Percentiles rank a stretch among this genome's conserved stretches.
These are phyloP conservation scores for Naematelia encephala DNA, from an alignment of 768 basidiomycete genomes.

Conservation along the genomic window DNA sequence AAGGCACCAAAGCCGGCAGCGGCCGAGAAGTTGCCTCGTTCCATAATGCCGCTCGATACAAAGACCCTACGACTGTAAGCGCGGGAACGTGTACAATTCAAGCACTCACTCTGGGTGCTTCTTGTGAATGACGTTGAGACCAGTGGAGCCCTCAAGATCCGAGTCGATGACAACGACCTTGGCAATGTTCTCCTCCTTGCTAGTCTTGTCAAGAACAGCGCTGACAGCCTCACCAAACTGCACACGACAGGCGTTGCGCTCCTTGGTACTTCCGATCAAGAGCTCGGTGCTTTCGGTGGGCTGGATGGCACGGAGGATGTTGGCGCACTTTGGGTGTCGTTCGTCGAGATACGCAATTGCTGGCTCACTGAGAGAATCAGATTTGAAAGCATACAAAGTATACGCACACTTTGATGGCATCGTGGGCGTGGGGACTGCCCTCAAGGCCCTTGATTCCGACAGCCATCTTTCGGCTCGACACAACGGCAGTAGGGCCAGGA, in stretches of 20 bases:
- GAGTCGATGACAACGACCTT: slow-evolving; percentile 87
- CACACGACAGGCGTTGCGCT: slow-evolving; percentile 74
- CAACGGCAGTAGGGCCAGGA: slow-evolving; percentile 76
- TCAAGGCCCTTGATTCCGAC: slow-evolving; percentile 70
- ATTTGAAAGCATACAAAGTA: neutral
- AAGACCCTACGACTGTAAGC: slow-evolving; percentile 17
- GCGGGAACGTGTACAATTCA: slow-evolving; percentile 66
- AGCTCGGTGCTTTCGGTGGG: slow-evolving; percentile 59
- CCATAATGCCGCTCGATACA: slow-evolving; percentile 56
- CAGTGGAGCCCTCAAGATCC: slow-evolving; percentile 85
- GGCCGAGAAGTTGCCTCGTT: slow-evolving; percentile 76
- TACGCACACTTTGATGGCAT: slow-evolving; percentile 49
- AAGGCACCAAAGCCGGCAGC: slow-evolving; percentile 80
- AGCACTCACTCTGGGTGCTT: slow-evolving; percentile 81
- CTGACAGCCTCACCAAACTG: slow-evolving; percentile 83
- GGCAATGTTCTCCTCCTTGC: slow-evolving; percentile 70
- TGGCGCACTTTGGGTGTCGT: slow-evolving; percentile 59
- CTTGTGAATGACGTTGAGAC: slow-evolving; percentile 80
- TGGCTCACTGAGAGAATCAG: slow-evolving; percentile 57
- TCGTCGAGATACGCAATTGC: slow-evolving; percentile 70
- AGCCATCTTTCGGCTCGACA: slow-evolving; percentile 68
- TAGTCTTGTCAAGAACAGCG: slow-evolving; percentile 67
- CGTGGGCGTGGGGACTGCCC: slow-evolving; percentile 75
- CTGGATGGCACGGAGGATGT: slow-evolving; percentile 66
- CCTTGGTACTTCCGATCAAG: slow-evolving; percentile 69